These are phyloP conservation scores for Auricularia sp. DNA, from an alignment of 768 basidiomycete genomes.

Conservation along the genomic window DNA sequence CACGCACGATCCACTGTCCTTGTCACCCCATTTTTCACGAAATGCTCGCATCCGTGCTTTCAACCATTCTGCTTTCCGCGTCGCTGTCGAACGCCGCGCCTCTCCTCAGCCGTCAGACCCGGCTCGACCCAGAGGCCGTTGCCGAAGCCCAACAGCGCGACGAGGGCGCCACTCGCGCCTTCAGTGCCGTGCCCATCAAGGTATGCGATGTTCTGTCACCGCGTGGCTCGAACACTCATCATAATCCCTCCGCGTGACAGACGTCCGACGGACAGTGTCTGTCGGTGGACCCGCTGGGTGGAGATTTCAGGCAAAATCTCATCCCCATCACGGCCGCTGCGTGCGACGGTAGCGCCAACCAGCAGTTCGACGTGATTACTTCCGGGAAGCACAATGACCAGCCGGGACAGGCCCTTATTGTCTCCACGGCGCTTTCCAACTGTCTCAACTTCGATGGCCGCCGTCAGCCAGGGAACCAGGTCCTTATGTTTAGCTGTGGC, in stretches of 20 bases:
- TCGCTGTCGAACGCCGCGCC: not conserved
- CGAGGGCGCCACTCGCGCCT: constrained; percentile 5
- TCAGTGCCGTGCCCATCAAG: constrained; percentile 5
- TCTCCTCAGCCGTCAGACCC: not conserved
- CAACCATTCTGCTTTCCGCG: not conserved
- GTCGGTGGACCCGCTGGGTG: constrained; percentile 1
- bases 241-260: not conserved
- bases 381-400: constrained; percentile 1
- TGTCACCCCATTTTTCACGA: not conserved
- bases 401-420: constrained; percentile 3
- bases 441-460: constrained; percentile 6
- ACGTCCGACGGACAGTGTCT: constrained; percentile 3
- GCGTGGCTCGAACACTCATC: not conserved
- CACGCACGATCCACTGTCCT: not conserved
- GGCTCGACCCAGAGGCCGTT: constrained; percentile 1
- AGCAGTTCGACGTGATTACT: constrained; percentile 4
- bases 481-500: constrained; percentile 6
- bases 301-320: constrained; percentile 7
- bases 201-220: not conserved
- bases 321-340: not conserved
- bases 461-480: constrained; percentile 5
- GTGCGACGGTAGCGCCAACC: not conserved
- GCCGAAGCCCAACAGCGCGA: constrained; percentile 5
- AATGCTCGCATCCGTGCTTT: not conserved
- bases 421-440: not conserved